Base-by-base conservation (phyloP, 2,329 filamentous ascomycete genomes). In the Alternaria sp. region DNA sequence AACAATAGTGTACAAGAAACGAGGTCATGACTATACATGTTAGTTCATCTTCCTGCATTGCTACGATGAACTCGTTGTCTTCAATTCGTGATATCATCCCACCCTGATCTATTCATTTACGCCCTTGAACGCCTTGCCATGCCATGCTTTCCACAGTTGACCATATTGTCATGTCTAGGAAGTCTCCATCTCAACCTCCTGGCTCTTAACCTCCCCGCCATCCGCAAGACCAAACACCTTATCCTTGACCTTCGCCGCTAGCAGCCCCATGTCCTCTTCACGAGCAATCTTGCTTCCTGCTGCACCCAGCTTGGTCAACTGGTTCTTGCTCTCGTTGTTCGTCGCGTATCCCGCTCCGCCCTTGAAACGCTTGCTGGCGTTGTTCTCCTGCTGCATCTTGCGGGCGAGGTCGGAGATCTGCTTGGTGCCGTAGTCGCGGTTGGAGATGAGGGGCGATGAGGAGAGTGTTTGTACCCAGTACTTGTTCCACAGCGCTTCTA, bases 391-490 rank as follows among this genome's bases (percentile, higher is more conserved):
- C 69, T 86, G 85, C 69, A 96, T 90, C 83, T 97, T 97, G 69
- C 89, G 88, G 44, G 91, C 91, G 46, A 98, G 85, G 79, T 99
- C 96, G 52, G 90, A 84, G 81, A 99, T 96, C 81, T 97, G 94
- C 80, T 94, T 96, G 74, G 91, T 97, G 56, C 90, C 91, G 77
- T 94, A 99, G 72, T 97, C 95, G 67, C 94, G 91, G 76, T 97
- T 98, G 59, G 93, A 93, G 73, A 97, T 90, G 5, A 97, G 86
- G 21, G 95, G 94, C 71, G 90, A 96, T 73, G 97, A 93, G 30
- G 93, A 96, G 19, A 99, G 87, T 6, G 96, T 99, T 76, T 96
- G 92, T 32, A 97, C 94, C 96, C 93, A 97, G 85, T 99, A 99
- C 81, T 98, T 98, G 84, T 97, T 97, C 96, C 96, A 98, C 28